phyloP scores from a whole-genome alignment of 257 asterid genomes.

The Solanum chilense region DNA sequence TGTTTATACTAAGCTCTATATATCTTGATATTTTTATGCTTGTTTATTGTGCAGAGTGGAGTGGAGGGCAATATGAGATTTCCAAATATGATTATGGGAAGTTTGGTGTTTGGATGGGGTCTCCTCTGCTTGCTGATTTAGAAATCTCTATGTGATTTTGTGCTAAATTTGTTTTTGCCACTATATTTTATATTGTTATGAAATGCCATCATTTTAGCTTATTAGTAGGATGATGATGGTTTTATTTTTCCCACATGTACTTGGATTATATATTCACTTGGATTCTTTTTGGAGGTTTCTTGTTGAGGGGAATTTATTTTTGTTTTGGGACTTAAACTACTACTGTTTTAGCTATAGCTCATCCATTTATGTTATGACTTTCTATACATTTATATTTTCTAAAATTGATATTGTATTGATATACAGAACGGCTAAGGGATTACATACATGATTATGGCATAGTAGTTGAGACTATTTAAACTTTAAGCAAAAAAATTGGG shows the following conservation, averaged over 20 bases:
- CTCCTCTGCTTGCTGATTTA: constrained; percentile 23
- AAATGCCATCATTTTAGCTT: constrained; percentile 8
- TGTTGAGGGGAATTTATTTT: constrained; percentile 18
- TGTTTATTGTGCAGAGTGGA: constrained; percentile 54
- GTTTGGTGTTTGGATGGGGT: constrained; percentile 41
- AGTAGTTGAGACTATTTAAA: too few species aligned
- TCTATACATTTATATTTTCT: too few species aligned
- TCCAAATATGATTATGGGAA: constrained; percentile 19
- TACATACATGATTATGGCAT: too few species aligned
- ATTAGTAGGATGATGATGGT: constrained; percentile 5
- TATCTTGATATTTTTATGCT: not conserved
- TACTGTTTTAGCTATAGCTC: not conserved
- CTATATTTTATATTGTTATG: not conserved
- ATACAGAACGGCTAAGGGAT: too few species aligned
- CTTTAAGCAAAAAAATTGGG: too few species aligned
- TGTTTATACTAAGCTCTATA: not conserved
- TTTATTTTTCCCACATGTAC: constrained; percentile 7
- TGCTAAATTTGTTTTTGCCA: not conserved
- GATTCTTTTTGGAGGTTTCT: constrained; percentile 41
- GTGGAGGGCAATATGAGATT: constrained; percentile 14
- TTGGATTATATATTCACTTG: constrained; percentile 37
- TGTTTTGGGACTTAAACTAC: not conserved
- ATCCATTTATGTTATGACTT: not conserved
- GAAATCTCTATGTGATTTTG: not conserved
- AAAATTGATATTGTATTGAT: too few species aligned